Conservation (phyloP, 495 filamentous ascomycete species). For the Rusavskia elegans region DNA sequence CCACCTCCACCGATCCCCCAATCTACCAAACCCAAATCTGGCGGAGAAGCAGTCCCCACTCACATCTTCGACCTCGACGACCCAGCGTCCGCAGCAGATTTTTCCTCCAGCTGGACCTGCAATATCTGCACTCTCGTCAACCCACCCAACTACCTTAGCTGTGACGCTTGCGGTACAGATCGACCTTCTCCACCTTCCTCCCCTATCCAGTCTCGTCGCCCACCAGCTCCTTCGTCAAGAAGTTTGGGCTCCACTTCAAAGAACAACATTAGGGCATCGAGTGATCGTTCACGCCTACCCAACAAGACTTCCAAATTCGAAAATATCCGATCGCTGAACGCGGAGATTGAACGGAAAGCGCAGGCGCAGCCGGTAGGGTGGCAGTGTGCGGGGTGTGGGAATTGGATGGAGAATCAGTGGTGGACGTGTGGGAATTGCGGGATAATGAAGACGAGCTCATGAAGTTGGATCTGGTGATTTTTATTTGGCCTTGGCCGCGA, state of each 20-base stretch:
- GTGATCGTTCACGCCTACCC: neutral
- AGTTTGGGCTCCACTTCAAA: neutral
- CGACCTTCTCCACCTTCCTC: conserved; percentile 28
- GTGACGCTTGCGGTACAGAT: conserved; percentile 63
- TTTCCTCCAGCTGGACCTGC: conserved; percentile 49
- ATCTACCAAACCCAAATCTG: conserved; percentile 4
- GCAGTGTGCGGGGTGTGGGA: conserved; percentile 51
- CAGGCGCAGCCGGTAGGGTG: conserved; percentile 38
- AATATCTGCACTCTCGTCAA: conserved; percentile 74
- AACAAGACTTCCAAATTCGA: conserved; percentile 10
- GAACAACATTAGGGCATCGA: neutral
- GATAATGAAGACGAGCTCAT: conserved; percentile 47
- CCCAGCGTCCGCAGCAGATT: conserved; percentile 12
- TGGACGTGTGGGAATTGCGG: conserved; percentile 64
- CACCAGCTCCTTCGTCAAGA: neutral
- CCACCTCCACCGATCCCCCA: conserved; percentile 1
- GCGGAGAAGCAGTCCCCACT: neutral
- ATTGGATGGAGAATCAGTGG: conserved; percentile 54
- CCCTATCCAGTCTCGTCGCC: conserved; percentile 2
- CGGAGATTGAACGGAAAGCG: conserved; percentile 20
- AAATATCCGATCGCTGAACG: conserved; percentile 21
- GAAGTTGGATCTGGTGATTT: conserved; percentile 6
- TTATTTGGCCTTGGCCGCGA: neutral
- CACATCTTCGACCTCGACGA: conserved; percentile 4
- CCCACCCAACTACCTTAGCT: conserved; percentile 47